These are phyloP conservation scores for Paspalum notatum DNA, from an alignment of 176 grass and related monocot species.

Conservation along the genomic window DNA sequence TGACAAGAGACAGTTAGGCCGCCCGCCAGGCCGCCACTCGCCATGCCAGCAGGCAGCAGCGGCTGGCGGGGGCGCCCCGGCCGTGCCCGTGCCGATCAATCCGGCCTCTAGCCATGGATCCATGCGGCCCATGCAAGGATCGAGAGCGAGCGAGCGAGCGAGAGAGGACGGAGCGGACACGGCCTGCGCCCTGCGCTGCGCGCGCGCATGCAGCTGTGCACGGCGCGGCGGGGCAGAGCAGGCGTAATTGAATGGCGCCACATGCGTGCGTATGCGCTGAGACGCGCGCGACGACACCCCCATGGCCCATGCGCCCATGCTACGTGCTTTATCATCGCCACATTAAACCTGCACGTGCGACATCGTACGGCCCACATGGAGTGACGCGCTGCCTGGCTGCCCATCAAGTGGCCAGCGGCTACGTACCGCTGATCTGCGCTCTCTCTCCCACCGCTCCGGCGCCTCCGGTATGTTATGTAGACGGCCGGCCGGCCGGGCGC, in stretches of 20 bases:
- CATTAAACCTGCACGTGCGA: slow-evolving; percentile 50
- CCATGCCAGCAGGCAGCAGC: too few species aligned
- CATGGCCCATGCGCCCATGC: not conserved
- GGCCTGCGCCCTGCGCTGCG: not conserved
- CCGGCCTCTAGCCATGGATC: too few species aligned
- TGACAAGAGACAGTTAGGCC: slow-evolving; percentile 41
- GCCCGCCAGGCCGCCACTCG: not conserved
- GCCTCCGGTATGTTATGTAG: too few species aligned
- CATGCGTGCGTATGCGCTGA: not conserved
- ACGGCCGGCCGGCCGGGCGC: too few species aligned
- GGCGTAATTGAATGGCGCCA: slow-evolving; percentile 42
- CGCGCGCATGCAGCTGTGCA: not conserved
- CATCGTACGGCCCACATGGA: slow-evolving; percentile 42
- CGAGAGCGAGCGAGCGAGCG: too few species aligned
- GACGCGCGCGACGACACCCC: not conserved
- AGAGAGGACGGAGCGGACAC: not conserved
- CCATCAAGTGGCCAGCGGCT: too few species aligned
- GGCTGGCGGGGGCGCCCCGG: too few species aligned
- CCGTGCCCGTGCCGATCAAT: too few species aligned
- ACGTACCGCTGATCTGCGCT: too few species aligned
- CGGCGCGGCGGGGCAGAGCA: not conserved
- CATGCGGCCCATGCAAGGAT: too few species aligned
- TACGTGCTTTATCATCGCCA: not conserved
- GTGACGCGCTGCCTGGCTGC: not conserved
- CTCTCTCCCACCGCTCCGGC: too few species aligned